Evolutionary conservation across 805 yeast genomes (phyloP).

Genomic region (Starmera caribaea): DNA sequence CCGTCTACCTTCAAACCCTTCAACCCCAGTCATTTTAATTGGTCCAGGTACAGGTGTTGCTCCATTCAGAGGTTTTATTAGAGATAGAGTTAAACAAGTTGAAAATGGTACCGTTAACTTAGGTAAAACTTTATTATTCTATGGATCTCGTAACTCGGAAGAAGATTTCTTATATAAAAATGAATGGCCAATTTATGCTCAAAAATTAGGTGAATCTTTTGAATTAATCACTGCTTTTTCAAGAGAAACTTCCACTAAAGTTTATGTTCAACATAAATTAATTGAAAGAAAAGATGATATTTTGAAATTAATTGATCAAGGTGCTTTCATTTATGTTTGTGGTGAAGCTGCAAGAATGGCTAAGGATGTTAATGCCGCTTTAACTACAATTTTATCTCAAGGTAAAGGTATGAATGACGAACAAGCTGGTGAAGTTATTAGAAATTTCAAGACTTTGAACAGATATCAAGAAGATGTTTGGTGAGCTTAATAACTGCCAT

Average conservation of each 20-base stretch:
- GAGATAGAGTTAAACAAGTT: constrained; percentile 66
- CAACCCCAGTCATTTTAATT: constrained; percentile 78
- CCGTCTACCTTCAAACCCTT: constrained; percentile 81
- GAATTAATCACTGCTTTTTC: constrained; percentile 81
- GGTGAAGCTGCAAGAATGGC: constrained; percentile 98
- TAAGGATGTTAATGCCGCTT: constrained; percentile 73
- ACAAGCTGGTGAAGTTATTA: constrained; percentile 68
- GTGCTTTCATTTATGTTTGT: constrained; percentile 90
- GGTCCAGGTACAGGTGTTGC: constrained; percentile 99
- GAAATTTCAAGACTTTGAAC: constrained; percentile 72
- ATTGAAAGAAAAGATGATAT: constrained; percentile 37
- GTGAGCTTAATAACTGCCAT: constrained; percentile 44
- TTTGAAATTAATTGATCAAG: constrained; percentile 40
- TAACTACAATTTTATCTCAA: constrained; percentile 50
- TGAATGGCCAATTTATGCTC: constrained; percentile 78
- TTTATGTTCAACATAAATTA: constrained; percentile 81
- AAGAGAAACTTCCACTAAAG: constrained; percentile 54
- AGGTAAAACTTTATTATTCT: constrained; percentile 73
- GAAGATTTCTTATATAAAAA: constrained; percentile 82
- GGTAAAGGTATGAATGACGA: constrained; percentile 55
- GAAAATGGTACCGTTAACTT: constrained; percentile 38
- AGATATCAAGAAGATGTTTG: constrained; percentile 97
- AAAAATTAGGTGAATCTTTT: constrained; percentile 43
- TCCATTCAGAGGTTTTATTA: constrained; percentile 90
- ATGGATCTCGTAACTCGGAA: constrained; percentile 71